phyloP scores from a whole-genome alignment of 2,329 filamentous ascomycete genomes.

The Coccinonectria pachysandricola region DNA sequence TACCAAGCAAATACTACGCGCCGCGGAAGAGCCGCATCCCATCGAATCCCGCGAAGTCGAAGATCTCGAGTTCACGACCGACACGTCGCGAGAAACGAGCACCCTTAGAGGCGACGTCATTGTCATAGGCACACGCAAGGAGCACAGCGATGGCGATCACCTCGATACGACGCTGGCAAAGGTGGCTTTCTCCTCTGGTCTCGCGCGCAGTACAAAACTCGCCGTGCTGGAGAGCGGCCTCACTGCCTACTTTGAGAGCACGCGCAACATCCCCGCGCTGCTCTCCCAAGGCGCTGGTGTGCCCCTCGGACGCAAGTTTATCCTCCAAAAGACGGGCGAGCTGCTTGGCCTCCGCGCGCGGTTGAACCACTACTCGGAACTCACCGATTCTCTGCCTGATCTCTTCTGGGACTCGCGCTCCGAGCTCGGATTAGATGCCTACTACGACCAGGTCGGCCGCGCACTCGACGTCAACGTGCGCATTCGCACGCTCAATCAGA shows the following conservation, averaged over 20 bases:
- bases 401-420: slow-evolving; percentile 92
- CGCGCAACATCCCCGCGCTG: slow-evolving; percentile 68
- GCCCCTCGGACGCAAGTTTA: slow-evolving; percentile 54
- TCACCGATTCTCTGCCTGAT: slow-evolving; percentile 90
- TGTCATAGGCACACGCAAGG: slow-evolving; percentile 66
- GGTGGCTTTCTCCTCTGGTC: slow-evolving; percentile 89
- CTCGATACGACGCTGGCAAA: slow-evolving; percentile 68
- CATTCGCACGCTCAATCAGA: slow-evolving; percentile 87
- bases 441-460: slow-evolving; percentile 87
- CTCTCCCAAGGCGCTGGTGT: slow-evolving; percentile 52
- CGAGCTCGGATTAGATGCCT: slow-evolving; percentile 82
- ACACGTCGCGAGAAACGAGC: slow-evolving; percentile 62
- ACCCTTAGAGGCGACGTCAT: slow-evolving; percentile 81
- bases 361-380: slow-evolving; percentile 91
- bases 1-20: slow-evolving; percentile 61
- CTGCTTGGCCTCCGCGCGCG: slow-evolving; percentile 81
- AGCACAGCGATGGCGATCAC: slow-evolving; percentile 32
- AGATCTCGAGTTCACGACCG: slow-evolving; percentile 77
- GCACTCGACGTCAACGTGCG: slow-evolving; percentile 85
- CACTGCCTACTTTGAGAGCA: slow-evolving; percentile 76
- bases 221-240: slow-evolving; percentile 81
- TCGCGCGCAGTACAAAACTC: slow-evolving; percentile 87
- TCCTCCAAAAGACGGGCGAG: slow-evolving; percentile 88
- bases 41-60: slow-evolving; percentile 67
- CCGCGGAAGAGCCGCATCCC: slow-evolving; percentile 65